Evolutionary conservation across 306 rosid genomes (phyloP).

Genomic region (Cucurbita moschata): DNA sequence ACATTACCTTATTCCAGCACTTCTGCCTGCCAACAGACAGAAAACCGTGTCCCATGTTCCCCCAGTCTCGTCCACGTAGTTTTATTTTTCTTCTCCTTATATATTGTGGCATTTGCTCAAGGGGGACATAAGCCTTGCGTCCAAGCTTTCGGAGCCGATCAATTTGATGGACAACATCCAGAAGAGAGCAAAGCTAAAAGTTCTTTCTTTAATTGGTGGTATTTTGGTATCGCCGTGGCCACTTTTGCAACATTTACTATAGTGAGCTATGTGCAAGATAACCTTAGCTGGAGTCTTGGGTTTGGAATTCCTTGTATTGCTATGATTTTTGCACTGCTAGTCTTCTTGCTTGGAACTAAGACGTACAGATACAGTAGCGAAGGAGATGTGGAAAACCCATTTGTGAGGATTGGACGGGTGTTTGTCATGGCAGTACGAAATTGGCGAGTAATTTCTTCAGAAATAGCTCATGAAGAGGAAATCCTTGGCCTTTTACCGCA

Average conservation of each 20-base stretch:
- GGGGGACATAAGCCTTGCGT: slow-evolving; percentile 80
- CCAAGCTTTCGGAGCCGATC: slow-evolving; percentile 74
- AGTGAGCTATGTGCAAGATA: slow-evolving; percentile 14
- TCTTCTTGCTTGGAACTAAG: slow-evolving; percentile 39
- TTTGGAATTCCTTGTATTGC: slow-evolving; percentile 44
- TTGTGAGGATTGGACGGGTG: slow-evolving; percentile 31
- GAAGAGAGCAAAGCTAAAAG: slow-evolving; percentile 49
- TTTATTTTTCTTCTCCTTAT: slow-evolving; percentile 46
- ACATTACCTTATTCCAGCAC: slow-evolving; percentile 20
- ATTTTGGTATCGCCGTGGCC: slow-evolving; percentile 25
- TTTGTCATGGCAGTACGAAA: slow-evolving; percentile 21
- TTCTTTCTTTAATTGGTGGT: slow-evolving; percentile 90
- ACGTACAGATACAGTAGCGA: slow-evolving; percentile 28
- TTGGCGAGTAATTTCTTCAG: too few species aligned
- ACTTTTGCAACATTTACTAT: slow-evolving; percentile 10
- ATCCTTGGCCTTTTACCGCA: too few species aligned
- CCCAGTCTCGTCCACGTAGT: slow-evolving; percentile 19
- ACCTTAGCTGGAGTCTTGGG: slow-evolving; percentile 50
- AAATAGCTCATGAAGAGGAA: too few species aligned
- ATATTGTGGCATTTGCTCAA: slow-evolving; percentile 45
- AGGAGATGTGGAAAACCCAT: slow-evolving; percentile 17
- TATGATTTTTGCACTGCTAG: slow-evolving; percentile 28
- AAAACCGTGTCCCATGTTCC: slow-evolving; percentile 11
- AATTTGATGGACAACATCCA: slow-evolving; percentile 41
- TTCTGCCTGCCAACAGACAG: slow-evolving; percentile 16